Evolutionary conservation across 306 rosid genomes (phyloP).

Genomic region (Ceratonia siliqua): DNA sequence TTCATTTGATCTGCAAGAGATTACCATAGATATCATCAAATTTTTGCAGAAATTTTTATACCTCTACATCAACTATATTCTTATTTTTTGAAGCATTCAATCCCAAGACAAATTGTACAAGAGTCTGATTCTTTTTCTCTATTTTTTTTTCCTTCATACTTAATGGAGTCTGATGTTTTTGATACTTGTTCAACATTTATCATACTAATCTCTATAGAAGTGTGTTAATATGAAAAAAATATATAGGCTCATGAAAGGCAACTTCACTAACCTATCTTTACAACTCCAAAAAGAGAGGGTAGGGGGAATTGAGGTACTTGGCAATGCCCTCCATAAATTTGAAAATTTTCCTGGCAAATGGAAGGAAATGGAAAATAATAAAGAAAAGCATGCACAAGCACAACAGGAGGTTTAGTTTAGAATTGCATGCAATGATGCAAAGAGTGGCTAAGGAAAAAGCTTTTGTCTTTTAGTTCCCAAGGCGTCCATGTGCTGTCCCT

Average conservation of each 20-base stretch:
- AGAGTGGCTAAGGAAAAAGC: conserved; percentile 34
- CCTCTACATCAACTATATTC: conserved; percentile 1
- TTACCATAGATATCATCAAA: conserved; percentile 34
- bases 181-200: background rate
- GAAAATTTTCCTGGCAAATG: conserved; percentile 21
- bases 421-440: conserved; percentile 52
- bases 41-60: background rate
- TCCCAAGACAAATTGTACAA: conserved; percentile 2
- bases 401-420: conserved; percentile 24
- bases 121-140: background rate
- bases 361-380: background rate
- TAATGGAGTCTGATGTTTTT: conserved; percentile 9
- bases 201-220: conserved; percentile 23
- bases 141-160: background rate
- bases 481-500: conserved; percentile 84
- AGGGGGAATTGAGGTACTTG: background rate
- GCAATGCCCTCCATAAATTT: conserved; percentile 31
- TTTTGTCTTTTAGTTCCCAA: conserved; percentile 69
- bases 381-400: conserved; percentile 23
- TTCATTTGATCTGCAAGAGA: conserved; percentile 28
- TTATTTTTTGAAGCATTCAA: conserved; percentile 9
- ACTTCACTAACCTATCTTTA: background rate
- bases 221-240: background rate
- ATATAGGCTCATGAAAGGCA: conserved; percentile 14
- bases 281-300: background rate